Base-by-base conservation (phyloP, 2,329 filamentous ascomycete species). In the Dactylellina cionopaga region DNA sequence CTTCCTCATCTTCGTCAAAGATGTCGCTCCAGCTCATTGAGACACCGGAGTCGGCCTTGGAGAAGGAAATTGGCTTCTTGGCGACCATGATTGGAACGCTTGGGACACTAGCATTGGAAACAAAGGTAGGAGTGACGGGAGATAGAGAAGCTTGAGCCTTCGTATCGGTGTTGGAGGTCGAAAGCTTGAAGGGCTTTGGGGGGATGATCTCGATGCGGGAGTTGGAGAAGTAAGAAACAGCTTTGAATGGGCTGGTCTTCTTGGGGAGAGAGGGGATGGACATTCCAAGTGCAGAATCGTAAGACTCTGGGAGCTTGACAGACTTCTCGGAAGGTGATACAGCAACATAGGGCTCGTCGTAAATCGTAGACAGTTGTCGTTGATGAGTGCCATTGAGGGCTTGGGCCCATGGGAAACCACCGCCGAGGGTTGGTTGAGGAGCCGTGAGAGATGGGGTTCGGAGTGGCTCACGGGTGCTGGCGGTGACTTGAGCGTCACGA, bases 21-120 rank as follows among this genome's bases (percentile, higher is more conserved):
- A 98, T 88, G 80, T 99, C 95, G 78, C 93, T 96, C 95, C 95
- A 99, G 84, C 95, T 98, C 89, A 98, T 98, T 64, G 95, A 96
- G 49, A 96, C 91, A 49, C 86, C 84, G 46, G 71, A 65, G 13
- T 74, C 41, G 51, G 59, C 69, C 58, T 73, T 64, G 52, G 25
- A 58, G 46, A 46, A 74, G 56, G 64, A 54, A 58, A 74, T 51
- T 68, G 71, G 58, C 58, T 68, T 70, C 59, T 74, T 66, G 66
- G 54, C 56, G 63, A 59, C 58, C n/a, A 69, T 94, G 90, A 74
- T 88, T 17, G 68, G 68, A 59, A 72, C 51, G 27, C 58, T 72
- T 51, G 68, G 44, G 33, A 72, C 86, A 79, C 90, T 88, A 78
- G 88, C 88, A 55, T 91, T 91, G 79, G 96, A 94, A 54, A 94